These are phyloP conservation scores for Artemisia argyi DNA, from an alignment of 129 eudicot species.

Conservation along the genomic window DNA sequence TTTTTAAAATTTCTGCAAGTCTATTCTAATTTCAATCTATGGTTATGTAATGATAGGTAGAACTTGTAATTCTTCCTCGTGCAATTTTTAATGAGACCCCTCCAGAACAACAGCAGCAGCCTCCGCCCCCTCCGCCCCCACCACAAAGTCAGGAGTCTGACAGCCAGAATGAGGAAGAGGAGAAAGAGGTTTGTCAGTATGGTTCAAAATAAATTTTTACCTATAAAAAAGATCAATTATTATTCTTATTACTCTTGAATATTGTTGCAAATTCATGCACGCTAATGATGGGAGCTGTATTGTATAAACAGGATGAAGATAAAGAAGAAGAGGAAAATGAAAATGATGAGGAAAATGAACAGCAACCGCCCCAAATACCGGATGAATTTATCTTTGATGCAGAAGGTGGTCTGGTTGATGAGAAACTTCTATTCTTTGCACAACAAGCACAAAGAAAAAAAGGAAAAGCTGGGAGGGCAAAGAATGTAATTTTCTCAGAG, in stretches of 20 bases:
- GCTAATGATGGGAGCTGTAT: not conserved
- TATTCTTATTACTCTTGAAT: not conserved
- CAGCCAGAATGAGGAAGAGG: conserved; percentile 77
- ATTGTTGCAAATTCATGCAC: conserved; percentile 17
- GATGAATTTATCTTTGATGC: conserved; percentile 98
- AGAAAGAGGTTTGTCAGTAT: conserved; percentile 57
- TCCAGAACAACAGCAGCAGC: conserved; percentile 94
- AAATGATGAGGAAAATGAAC: conserved; percentile 78
- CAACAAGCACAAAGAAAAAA: conserved; percentile 91
- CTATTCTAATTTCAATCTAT: not conserved
- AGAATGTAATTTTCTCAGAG: conserved; percentile 95
- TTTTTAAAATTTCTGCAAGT: no score
- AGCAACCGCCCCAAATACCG: conserved; percentile 87
- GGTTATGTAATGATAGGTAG: conserved; percentile 62
- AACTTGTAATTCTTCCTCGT: conserved; percentile 95
- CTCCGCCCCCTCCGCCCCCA: conserved; percentile 98
- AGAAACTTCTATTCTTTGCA: conserved; percentile 98
- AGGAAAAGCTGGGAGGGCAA: conserved; percentile 99
- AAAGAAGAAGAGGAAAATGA: conserved; percentile 53
- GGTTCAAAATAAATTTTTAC: conserved; percentile 9
- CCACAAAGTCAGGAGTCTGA: conserved; percentile 90
- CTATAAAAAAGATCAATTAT: not conserved
- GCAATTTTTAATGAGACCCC: conserved; percentile 77
- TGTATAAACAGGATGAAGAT: conserved; percentile 51
- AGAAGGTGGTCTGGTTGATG: conserved; percentile 97